Conservation (phyloP, 164 flowering plant genomes). For the Tinospora cordifolia region DNA sequence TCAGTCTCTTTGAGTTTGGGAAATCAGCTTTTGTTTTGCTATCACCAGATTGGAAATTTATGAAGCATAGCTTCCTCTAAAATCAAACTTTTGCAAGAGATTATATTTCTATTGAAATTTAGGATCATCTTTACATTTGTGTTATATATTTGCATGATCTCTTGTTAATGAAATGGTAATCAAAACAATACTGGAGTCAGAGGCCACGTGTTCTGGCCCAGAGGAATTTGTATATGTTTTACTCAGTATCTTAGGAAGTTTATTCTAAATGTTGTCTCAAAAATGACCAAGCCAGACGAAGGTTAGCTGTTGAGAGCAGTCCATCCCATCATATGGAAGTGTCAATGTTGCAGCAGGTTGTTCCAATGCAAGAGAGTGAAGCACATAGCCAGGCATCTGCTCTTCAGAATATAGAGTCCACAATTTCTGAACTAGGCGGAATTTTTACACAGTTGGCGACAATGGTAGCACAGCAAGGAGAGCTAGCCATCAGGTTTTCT, state of each 20-base stretch:
- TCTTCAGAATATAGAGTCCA: slow-evolving; percentile 85
- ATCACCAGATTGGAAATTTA: too few species aligned
- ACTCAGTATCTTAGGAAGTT: neutral
- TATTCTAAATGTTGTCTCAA: slow-evolving; percentile 3
- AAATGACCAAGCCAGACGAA: slow-evolving; percentile 43
- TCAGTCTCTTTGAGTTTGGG: neutral
- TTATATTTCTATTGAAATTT: too few species aligned
- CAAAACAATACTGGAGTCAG: too few species aligned
- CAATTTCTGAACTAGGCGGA: slow-evolving; percentile 80
- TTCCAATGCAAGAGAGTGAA: slow-evolving; percentile 58
- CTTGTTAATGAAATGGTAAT: too few species aligned
- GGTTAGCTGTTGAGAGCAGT: slow-evolving; percentile 50
- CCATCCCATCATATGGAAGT: slow-evolving; percentile 64
- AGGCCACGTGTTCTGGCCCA: too few species aligned
- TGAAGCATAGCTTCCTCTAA: too few species aligned
- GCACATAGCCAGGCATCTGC: slow-evolving; percentile 55
- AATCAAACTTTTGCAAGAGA: too few species aligned
- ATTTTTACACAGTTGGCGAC: slow-evolving; percentile 82
- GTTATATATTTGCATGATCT: too few species aligned
- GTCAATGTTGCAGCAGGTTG: slow-evolving; percentile 79
- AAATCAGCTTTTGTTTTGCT: too few species aligned
- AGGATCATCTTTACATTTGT: too few species aligned
- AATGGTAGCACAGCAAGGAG: slow-evolving; percentile 89
- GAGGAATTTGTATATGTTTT: too few species aligned
- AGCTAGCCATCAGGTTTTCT: slow-evolving; percentile 73